Base-by-base conservation (phyloP, 2,329 filamentous ascomycete species). In the Penicillium sp. region DNA sequence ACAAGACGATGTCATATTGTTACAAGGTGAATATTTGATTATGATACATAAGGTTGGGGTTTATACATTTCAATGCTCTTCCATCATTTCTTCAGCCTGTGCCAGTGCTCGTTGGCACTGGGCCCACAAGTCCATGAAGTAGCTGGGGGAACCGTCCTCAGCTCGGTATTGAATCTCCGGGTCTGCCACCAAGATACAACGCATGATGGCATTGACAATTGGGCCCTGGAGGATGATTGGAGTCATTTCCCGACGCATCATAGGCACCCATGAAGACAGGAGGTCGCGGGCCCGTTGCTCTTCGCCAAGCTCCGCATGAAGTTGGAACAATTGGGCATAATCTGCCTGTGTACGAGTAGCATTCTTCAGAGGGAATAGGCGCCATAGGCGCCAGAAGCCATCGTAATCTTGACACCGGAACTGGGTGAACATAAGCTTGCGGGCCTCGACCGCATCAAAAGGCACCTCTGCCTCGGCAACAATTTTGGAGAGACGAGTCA, bases 351-450 rank as follows among this genome's bases (percentile, higher is more conserved):
- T 80, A 21, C 87, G 82, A 1, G 77, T 64, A 9, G 71, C 67
- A 39, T 79, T 72, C 62, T 81, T 80, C 41, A 81, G 77, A 14
- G 86, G 73, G 4, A 84, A 79, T 55, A 80, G 77, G 53, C 80
- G 80, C 79, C 87, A 90, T 10, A 80, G 67, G 21, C 84, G 77
- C 86, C 85, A 89, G 65, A 90, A 85, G 6, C 76, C 75, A 16
- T 79, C 69, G 79, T 84, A 87, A 61, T 85, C 74, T 19, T 69
- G 65, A 57, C 77, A 77, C 21, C 63, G 61, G 5, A 82, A 73
- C 22, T 69, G 61, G 5, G 70, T 64, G 5, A 68, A 56, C 64
- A 75, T 72, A 6, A 77, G 64, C 14, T 52, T 56, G 35, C 69
- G 68, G 11, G 68, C 69, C 16, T 72, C 57, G 4, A 63, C 54